Percentiles rank a stretch among this genome's conserved stretches.
These are phyloP conservation scores for Apiotrichum gamsii DNA, from an alignment of 1,284 basidiomycete genomes.

Conservation along the genomic window DNA sequence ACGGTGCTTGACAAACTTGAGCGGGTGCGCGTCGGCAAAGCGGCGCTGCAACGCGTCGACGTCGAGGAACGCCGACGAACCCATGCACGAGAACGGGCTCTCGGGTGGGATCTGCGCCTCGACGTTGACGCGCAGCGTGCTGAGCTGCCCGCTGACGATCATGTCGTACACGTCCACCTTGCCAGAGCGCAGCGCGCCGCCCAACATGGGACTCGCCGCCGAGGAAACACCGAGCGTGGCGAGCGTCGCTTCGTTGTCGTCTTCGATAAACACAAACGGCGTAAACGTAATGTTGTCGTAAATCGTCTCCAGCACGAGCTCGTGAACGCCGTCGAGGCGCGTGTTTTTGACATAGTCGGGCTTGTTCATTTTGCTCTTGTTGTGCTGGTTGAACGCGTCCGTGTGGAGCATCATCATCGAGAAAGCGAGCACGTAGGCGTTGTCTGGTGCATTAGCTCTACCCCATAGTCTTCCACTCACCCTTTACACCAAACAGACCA, in stretches of 20 bases:
- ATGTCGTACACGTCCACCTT: conserved; percentile 89
- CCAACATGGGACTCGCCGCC: too few relatives aligned
- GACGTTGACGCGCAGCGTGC: conserved; percentile 70
- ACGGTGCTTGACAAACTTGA: conserved; percentile 49
- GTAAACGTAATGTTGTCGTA: conserved; percentile 94
- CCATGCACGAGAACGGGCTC: conserved; percentile 70
- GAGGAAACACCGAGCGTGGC: conserved; percentile 5
- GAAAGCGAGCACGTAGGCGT: conserved; percentile 94
- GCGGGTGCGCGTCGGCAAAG: conserved; percentile 65
- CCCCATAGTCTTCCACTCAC: conserved; percentile 47
- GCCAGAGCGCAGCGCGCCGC: conserved; percentile 26
- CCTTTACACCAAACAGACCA: conserved; percentile 68
- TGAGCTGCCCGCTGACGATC: conserved; percentile 69
- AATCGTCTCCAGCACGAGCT: conserved; percentile 83
- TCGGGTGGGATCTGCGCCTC: conserved; percentile 58
- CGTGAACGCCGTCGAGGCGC: conserved; percentile 71
- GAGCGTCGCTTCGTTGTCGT: conserved; percentile 16
- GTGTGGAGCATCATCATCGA: conserved; percentile 99
- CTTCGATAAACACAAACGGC: conserved; percentile 80
- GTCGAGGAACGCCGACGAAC: conserved; percentile 64
- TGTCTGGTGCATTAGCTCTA: conserved; percentile 57
- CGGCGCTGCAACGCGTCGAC: conserved; percentile 60
- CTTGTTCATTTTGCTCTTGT: conserved; percentile 96
- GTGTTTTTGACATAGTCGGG: conserved; percentile 89
- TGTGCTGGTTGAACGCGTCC: conserved; percentile 94